Evolutionary conservation across 805 yeast species (phyloP).

Genomic region (Metschnikowia similis): DNA sequence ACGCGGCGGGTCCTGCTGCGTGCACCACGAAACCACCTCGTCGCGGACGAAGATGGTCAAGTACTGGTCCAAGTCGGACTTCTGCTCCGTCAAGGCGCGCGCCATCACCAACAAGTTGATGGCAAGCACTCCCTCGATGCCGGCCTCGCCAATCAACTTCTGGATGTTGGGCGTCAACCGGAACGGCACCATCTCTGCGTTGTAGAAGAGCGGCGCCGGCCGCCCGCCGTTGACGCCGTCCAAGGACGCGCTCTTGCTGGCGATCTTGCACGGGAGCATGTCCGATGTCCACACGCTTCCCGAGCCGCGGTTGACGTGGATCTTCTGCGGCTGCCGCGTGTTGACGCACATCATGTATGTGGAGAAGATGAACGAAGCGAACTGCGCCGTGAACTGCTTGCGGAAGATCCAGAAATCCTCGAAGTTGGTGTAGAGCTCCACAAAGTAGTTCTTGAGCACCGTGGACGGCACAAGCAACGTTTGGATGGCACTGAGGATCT

Average conservation of each 20-base stretch:
- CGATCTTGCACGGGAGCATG: constrained; percentile 86
- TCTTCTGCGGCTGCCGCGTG: constrained; percentile 90
- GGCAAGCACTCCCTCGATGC: constrained; percentile 85
- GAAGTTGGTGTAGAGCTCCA: constrained; percentile 63
- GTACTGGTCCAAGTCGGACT: constrained; percentile 85
- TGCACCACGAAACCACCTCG: constrained; percentile 91
- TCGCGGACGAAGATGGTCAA: constrained; percentile 93
- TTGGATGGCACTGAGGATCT: constrained; percentile 87
- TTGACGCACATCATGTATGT: constrained; percentile 93
- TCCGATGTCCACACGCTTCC: constrained; percentile 94
- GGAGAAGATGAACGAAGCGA: constrained; percentile 88
- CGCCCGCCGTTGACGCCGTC: constrained; percentile 48
- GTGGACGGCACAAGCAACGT: constrained; percentile 80
- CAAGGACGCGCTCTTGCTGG: constrained; percentile 46
- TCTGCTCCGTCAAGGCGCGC: constrained; percentile 84
- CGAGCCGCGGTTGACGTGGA: constrained; percentile 71
- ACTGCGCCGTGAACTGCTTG: constrained; percentile 90
- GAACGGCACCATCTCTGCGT: constrained; percentile 92
- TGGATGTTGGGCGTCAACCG: constrained; percentile 95
- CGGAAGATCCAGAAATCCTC: constrained; percentile 98
- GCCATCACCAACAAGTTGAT: constrained; percentile 83
- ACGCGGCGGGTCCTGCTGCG: constrained; percentile 69
- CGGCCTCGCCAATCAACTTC: constrained; percentile 88
- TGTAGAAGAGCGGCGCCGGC: constrained; percentile 79
- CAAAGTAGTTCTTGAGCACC: constrained; percentile 74